Base-by-base conservation (phyloP, 2,329 filamentous ascomycete species). In the Thielaviopsis ethacetica region DNA sequence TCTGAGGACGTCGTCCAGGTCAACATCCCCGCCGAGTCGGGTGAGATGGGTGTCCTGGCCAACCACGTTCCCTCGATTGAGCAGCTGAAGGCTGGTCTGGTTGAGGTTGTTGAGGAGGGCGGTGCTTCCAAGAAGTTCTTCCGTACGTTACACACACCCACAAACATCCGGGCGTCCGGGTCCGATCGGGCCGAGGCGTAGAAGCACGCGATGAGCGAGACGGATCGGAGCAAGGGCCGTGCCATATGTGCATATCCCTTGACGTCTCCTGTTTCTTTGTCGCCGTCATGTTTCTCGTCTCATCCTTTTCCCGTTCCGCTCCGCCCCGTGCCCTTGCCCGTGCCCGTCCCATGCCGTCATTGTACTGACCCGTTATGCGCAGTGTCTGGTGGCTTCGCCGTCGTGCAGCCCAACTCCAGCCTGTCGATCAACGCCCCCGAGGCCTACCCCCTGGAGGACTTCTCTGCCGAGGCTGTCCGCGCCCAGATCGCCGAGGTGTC, bases 21-120 rank as follows among this genome's bases (percentile, higher is more conserved):
- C 80, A 98, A 98, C 83, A 85, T 98, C 70, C 86, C 93, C 72
- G 93, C 93, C 70, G 93, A 95, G 75, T 94, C 91, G 63, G 93
- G 93, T 73, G 93, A 97, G 69, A 98, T 98, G 93, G 93, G 93
- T 86, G 86, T 98, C 68, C 86, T 98, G 71, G 93, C 93, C 73
- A 94, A 93, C 81, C 93, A 98, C 83, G 93, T 98, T 69, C 91
- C 93, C 65, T 90, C 91, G 63, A 97, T 98, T 71, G 93, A 98
- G 81, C 93, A 98, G 81, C 81, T 98, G 75, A 95, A 94, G 83
- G 91, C 93, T 63, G 93, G 93, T 70, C 77, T 97, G 66, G 81
- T 98, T 66, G 91, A 97, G 80, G 81, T 98, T 70, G 83, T 97
- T 66, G 91, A 97, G 80, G 93, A 98, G 82, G 82, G 77, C 70